Percentiles rank a stretch among this genome's conserved stretches.
Evolutionary conservation across 192 early-diverging fungal species (phyloP).

Genomic region (Coemansia sp.): DNA sequence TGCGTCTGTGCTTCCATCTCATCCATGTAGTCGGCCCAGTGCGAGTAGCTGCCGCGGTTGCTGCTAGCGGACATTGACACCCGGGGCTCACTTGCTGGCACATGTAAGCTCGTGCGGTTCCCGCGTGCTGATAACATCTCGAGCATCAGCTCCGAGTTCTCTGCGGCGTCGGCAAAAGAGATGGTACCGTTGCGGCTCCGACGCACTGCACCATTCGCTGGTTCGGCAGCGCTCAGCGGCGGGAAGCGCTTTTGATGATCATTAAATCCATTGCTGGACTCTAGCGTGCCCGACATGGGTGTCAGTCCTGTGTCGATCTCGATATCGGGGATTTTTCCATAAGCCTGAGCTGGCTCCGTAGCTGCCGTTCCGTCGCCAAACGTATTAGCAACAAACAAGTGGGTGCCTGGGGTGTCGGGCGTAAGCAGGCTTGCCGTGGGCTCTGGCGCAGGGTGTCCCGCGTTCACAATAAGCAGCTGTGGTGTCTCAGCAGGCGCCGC

Average conservation of each 20-base stretch:
- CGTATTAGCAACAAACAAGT: constrained; percentile 11
- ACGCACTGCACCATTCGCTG: background rate
- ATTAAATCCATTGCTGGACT: background rate
- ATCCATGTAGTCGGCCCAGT: constrained; percentile 13
- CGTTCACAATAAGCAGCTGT: background rate
- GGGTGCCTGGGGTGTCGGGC: constrained; percentile 25
- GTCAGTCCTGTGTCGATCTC: background rate
- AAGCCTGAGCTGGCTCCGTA: background rate
- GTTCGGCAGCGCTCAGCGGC: constrained; percentile 4
- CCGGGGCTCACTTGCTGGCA: background rate
- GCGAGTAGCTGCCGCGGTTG: constrained; percentile 22
- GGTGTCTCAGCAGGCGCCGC: background rate
- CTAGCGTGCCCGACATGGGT: background rate
- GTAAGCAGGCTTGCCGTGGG: constrained; percentile 28
- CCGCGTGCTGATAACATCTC: constrained; percentile 9
- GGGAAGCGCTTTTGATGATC: constrained; percentile 1
- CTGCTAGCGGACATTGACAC: constrained; percentile 6
- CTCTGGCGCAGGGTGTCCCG: background rate
- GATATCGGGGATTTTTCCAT: background rate
- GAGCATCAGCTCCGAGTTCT: constrained; percentile 16
- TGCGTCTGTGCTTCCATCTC: background rate
- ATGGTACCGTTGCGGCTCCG: constrained; percentile 27
- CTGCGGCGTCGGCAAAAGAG: constrained; percentile 25
- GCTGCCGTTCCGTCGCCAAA: background rate
- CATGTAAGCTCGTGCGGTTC: constrained; percentile 1